A percentile compares a stretch with the other conserved stretches of the same genome.
phyloP scores from a whole-genome alignment of 345 rosid species.

The Kandelia obovata region DNA sequence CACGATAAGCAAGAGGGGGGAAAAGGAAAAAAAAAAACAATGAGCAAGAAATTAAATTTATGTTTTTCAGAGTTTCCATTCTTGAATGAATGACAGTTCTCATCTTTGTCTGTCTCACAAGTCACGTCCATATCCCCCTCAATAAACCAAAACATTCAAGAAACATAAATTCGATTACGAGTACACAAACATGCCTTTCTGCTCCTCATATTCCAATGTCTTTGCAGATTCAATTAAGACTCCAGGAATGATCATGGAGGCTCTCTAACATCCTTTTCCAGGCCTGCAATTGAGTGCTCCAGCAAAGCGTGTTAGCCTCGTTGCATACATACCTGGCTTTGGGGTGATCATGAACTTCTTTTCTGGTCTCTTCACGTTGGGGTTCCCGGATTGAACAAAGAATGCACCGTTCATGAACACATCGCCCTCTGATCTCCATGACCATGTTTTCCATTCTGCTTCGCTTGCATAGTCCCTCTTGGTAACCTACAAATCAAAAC shows the following conservation, averaged over 20 bases:
- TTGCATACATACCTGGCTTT: constrained; percentile 42
- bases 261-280: not conserved
- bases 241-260: not conserved
- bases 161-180: too few species aligned
- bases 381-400: constrained; percentile 58
- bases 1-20: too few species aligned
- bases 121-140: too few species aligned
- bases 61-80: too few species aligned
- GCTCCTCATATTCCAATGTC: not conserved
- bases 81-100: too few species aligned
- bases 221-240: not conserved
- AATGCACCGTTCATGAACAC: constrained; percentile 60
- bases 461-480: constrained; percentile 46
- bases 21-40: too few species aligned
- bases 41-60: too few species aligned
- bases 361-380: constrained; percentile 2
- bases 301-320: constrained; percentile 41
- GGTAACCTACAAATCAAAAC: constrained; percentile 28
- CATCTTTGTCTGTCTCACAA: too few species aligned
- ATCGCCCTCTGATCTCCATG: constrained; percentile 72
- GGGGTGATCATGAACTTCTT: constrained; percentile 33
- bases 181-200: not conserved
- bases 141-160: too few species aligned
- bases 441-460: constrained; percentile 53
- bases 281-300: constrained; percentile 48